phyloP scores from a whole-genome alignment of 1,284 basidiomycete species.

The Austroboletus niveus region DNA sequence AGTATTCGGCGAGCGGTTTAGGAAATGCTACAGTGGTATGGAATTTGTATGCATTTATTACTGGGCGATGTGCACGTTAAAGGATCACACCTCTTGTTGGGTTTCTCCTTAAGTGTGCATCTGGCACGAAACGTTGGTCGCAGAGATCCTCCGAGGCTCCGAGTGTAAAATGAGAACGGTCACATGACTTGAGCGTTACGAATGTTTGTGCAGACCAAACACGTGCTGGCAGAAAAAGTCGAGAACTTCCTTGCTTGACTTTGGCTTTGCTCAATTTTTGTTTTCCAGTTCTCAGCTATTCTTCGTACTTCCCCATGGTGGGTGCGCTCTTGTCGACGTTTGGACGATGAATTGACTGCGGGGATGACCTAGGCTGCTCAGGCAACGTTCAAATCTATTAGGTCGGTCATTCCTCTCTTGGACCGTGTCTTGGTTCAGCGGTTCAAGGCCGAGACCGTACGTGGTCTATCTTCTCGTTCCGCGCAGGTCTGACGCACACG shows the following conservation, averaged over 20 bases:
- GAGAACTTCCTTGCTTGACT: not conserved
- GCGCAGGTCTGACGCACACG: not conserved
- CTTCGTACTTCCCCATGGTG: slow-evolving; percentile 24
- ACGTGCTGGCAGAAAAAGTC: slow-evolving; percentile 20
- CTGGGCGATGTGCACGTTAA: not conserved
- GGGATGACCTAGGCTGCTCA: slow-evolving; percentile 53
- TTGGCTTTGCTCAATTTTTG: slow-evolving; percentile 10
- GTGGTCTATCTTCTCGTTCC: slow-evolving; percentile 25
- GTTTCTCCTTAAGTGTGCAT: not conserved
- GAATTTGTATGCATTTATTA: not conserved
- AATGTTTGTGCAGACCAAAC: slow-evolving; percentile 28
- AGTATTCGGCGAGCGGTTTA: slow-evolving; percentile 10
- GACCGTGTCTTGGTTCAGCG: slow-evolving; percentile 98
- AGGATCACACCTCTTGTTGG: not conserved
- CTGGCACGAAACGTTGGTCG: not conserved
- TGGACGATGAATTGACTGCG: not conserved
- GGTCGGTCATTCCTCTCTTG: slow-evolving; percentile 85
- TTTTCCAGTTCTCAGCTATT: slow-evolving; percentile 5
- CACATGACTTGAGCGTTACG: slow-evolving; percentile 16
- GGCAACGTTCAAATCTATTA: slow-evolving; percentile 94
- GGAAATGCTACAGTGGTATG: slow-evolving; percentile 1
- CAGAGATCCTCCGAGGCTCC: no score
- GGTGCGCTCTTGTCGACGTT: slow-evolving; percentile 3
- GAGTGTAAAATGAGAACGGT: slow-evolving; percentile 1
- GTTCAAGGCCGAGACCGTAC: slow-evolving; percentile 89